Percentiles rank a stretch among this genome's conserved stretches.
Conservation (phyloP, 2,329 filamentous ascomycete genomes). For the Colletotrichum noveboracense region DNA sequence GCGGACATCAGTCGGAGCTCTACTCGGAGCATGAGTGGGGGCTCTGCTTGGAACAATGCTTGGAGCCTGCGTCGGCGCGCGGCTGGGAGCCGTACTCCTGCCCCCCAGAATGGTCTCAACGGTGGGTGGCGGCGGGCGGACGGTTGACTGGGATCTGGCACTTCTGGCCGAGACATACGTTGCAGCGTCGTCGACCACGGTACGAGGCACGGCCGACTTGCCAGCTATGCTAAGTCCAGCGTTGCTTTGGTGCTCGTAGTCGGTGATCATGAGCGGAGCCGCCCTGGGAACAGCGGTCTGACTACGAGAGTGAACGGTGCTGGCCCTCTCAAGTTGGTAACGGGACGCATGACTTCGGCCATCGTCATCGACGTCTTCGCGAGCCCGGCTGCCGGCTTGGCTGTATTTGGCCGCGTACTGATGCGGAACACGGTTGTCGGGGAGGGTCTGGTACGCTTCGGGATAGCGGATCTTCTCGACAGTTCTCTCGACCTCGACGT, state of each 20-base stretch:
- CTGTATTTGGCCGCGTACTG: conserved; percentile 41
- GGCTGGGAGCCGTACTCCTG: conserved; percentile 35
- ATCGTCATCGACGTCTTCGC: conserved; percentile 46
- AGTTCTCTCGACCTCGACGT: conserved; percentile 40
- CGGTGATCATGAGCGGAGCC: conserved; percentile 43
- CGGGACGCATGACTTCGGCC: conserved; percentile 44
- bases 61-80: conserved; percentile 21
- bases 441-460: conserved; percentile 33
- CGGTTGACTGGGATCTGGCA: conserved; percentile 39
- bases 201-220: conserved; percentile 1
- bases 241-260: conserved; percentile 47
- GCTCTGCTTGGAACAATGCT: not conserved
- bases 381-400: conserved; percentile 28
- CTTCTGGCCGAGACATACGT: conserved; percentile 51
- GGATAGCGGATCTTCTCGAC: conserved; percentile 43
- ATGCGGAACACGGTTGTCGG: conserved; percentile 38
- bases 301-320: conserved; percentile 45
- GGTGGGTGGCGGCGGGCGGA: conserved; percentile 32
- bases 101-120: conserved; percentile 32
- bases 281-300: conserved; percentile 37
- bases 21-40: not conserved
- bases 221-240: conserved; percentile 39
- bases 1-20: not conserved
- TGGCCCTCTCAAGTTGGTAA: conserved; percentile 31
- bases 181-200: conserved; percentile 36